phyloP scores from a whole-genome alignment of 2,329 filamentous ascomycete genomes.

The Colletotrichum paranaense region DNA sequence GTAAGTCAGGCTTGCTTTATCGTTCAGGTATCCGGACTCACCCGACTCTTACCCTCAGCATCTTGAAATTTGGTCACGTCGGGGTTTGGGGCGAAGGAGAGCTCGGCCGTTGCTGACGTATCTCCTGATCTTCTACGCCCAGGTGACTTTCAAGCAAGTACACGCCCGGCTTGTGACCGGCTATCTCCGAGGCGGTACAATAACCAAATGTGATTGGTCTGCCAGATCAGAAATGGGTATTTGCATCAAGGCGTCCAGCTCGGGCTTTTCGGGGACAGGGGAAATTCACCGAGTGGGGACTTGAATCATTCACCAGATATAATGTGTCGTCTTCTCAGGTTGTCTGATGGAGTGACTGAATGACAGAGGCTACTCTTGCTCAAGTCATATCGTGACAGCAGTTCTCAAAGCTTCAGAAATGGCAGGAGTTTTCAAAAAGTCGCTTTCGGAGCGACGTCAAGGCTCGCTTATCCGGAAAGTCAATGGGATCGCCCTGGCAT shows the following conservation, averaged over 20 bases:
- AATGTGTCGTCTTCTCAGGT: background rate
- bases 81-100: background rate
- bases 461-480: background rate
- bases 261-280: background rate
- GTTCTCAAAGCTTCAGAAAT: background rate
- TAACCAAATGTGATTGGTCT: background rate
- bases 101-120: background rate
- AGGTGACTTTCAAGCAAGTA: background rate
- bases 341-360: background rate
- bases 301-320: background rate
- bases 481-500: background rate
- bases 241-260: background rate
- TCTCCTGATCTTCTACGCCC: background rate
- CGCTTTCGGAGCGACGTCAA: background rate
- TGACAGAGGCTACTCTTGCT: background rate
- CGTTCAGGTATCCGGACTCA: background rate
- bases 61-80: too few species aligned
- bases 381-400: background rate
- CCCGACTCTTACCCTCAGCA: background rate
- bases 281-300: background rate
- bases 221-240: background rate
- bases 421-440: background rate
- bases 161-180: background rate
- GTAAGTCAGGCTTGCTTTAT: background rate
- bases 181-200: background rate